A percentile compares a stretch with the other conserved stretches of the same genome.
phyloP scores from a whole-genome alignment of 768 basidiomycete genomes.

The Suillus plorans region DNA sequence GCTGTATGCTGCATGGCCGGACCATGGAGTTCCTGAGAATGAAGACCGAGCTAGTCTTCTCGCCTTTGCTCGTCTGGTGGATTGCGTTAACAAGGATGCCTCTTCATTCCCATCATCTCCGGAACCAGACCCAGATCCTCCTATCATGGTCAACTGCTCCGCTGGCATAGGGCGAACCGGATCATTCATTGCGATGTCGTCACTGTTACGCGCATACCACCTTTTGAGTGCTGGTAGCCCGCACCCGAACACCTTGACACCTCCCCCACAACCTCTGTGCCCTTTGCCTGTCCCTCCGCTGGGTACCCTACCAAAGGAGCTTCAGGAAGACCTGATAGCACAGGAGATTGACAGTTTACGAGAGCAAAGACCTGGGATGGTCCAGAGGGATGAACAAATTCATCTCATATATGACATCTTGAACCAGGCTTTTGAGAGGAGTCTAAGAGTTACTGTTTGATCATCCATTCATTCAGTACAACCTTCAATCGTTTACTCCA shows the following conservation, averaged over 20 bases:
- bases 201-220: conserved; percentile 64
- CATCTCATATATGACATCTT: conserved; percentile 65
- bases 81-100: conserved; percentile 54
- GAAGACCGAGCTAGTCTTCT: conserved; percentile 61
- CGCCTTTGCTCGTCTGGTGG: conserved; percentile 63
- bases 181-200: conserved; percentile 78
- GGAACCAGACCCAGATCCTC: conserved; percentile 58
- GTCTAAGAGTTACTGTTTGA: conserved; percentile 9
- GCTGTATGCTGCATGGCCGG: conserved; percentile 79
- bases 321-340: conserved; percentile 57
- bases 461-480: neutral
- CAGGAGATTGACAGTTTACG: conserved; percentile 76
- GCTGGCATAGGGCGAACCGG: conserved; percentile 89
- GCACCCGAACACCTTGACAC: conserved; percentile 23
- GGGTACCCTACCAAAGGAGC: conserved; percentile 50
- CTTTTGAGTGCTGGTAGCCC: conserved; percentile 37
- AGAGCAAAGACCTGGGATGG: conserved; percentile 84
- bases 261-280: conserved; percentile 26
- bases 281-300: conserved; percentile 50
- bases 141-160: conserved; percentile 80
- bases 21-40: conserved; percentile 74
- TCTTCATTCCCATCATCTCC: conserved; percentile 25
- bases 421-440: conserved; percentile 20
- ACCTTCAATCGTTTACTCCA: neutral
- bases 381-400: conserved; percentile 68